These are phyloP conservation scores for Mitragyna speciosa DNA, from an alignment of 257 asterid genomes.

Conservation along the genomic window DNA sequence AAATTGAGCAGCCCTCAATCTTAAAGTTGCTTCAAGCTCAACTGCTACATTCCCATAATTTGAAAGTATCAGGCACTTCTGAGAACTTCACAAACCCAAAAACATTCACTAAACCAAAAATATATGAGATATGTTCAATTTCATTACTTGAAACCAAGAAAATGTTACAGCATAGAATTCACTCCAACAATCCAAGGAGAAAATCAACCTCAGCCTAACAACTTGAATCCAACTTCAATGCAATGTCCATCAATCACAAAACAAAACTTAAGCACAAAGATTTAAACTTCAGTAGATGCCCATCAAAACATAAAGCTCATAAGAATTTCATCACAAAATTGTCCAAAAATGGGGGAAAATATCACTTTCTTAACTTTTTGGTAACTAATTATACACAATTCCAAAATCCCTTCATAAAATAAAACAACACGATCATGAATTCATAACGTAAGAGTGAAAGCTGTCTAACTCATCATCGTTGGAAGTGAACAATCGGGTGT, in stretches of 20 bases:
- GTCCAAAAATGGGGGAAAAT: neutral
- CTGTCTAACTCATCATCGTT: no score
- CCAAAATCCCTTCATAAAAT: neutral
- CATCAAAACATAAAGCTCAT: neutral
- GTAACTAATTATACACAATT: no score
- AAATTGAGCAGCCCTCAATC: slow-evolving; percentile 71
- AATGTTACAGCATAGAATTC: neutral
- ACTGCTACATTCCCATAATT: slow-evolving; percentile 63
- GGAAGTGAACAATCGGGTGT: no score
- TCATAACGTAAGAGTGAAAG: no score
- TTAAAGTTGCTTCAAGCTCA: slow-evolving; percentile 76
- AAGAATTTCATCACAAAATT: no score
- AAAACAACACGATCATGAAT: neutral
- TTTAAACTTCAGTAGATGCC: neutral
- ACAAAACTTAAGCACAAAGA: neutral
- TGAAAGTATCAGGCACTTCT: slow-evolving; percentile 20
- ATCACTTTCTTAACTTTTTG: neutral
- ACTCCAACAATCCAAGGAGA: neutral
- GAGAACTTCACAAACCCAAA: neutral
- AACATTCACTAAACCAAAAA: neutral
- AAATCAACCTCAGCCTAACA: neutral
- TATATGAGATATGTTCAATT: no score
- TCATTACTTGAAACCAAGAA: neutral
- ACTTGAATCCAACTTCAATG: neutral
- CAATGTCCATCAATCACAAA: neutral